These are phyloP conservation scores for Phyllachora maydis DNA, from an alignment of 2,329 filamentous ascomycete species.

Conservation along the genomic window DNA sequence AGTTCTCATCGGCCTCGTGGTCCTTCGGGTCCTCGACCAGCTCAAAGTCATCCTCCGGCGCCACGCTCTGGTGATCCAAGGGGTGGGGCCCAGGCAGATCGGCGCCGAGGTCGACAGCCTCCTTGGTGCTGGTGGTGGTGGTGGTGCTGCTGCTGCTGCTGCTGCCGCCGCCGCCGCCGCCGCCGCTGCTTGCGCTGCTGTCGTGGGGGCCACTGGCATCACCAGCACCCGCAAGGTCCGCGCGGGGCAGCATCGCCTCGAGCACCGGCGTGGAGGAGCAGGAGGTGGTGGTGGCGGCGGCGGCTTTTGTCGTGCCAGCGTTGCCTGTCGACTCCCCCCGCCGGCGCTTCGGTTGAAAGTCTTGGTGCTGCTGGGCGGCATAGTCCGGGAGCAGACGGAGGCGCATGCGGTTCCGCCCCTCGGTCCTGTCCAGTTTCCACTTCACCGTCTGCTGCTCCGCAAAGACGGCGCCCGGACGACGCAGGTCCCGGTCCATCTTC, in stretches of 20 bases:
- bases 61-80: constrained; percentile 10
- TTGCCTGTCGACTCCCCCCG: too few relatives aligned
- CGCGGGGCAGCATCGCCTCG: too few relatives aligned
- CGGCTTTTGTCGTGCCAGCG: too few relatives aligned
- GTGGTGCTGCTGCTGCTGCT: background rate
- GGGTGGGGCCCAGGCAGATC: too few relatives aligned
- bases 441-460: constrained; percentile 41
- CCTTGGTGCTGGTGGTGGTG: too few relatives aligned
- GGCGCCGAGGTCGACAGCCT: too few relatives aligned
- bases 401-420: constrained; percentile 89
- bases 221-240: too few relatives aligned
- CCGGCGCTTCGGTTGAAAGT: constrained; percentile 59
- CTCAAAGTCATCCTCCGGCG: constrained; percentile 79
- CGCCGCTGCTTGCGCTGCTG: too few relatives aligned
- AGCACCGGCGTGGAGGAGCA: too few relatives aligned
- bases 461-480: constrained; percentile 64
- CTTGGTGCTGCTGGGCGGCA: constrained; percentile 36
- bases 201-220: too few relatives aligned
- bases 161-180: too few relatives aligned
- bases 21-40: constrained; percentile 86
- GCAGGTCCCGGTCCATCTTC: constrained; percentile 60
- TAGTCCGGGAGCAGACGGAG: constrained; percentile 68
- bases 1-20: constrained; percentile 51
- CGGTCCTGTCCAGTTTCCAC: constrained; percentile 90
- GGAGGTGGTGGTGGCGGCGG: too few relatives aligned